These are phyloP conservation scores for Lactarius evosmus DNA, from an alignment of 768 basidiomycete species.

Conservation along the genomic window DNA sequence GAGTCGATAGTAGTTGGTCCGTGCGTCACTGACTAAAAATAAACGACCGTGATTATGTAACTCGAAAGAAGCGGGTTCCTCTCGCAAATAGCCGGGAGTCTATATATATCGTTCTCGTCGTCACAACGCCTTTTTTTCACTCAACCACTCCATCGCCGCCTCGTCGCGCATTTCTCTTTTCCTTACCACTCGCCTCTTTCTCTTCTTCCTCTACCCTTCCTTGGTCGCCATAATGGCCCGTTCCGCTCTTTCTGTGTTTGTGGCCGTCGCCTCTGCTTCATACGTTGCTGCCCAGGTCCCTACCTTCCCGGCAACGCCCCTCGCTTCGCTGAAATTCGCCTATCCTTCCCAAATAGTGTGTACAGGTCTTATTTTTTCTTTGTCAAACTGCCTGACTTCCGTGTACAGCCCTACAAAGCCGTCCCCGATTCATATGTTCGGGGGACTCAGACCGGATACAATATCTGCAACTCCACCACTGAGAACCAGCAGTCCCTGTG, in stretches of 20 bases:
- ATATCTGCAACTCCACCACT: constrained; percentile 64
- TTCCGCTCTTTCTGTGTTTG: constrained; percentile 38
- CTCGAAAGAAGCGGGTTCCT: background rate
- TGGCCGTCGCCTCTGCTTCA: constrained; percentile 33
- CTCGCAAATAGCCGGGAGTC: constrained; percentile 14
- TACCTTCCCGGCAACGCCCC: constrained; percentile 32
- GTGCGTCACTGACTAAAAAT: constrained; percentile 3
- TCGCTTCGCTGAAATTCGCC: constrained; percentile 31
- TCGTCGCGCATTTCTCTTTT: constrained; percentile 13
- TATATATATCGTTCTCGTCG: constrained; percentile 26
- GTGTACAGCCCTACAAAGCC: constrained; percentile 49
- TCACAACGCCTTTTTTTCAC: constrained; percentile 15
- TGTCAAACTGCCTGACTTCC: background rate
- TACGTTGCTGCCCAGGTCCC: constrained; percentile 31
- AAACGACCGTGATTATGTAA: background rate
- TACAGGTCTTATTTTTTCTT: background rate
- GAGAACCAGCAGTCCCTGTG: constrained; percentile 59
- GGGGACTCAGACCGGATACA: constrained; percentile 62
- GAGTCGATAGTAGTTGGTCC: constrained; percentile 8
- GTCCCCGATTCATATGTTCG: constrained; percentile 44
- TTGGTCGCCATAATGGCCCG: constrained; percentile 32
- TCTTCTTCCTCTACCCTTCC: constrained; percentile 22
- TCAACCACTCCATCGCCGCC: constrained; percentile 1
- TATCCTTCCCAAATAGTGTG: constrained; percentile 30
- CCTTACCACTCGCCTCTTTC: background rate